Evolutionary conservation across 75 land plant species (phyloP), one percentile per base, ranked within the genome.

Genomic region (Larix kaempferi): DNA sequence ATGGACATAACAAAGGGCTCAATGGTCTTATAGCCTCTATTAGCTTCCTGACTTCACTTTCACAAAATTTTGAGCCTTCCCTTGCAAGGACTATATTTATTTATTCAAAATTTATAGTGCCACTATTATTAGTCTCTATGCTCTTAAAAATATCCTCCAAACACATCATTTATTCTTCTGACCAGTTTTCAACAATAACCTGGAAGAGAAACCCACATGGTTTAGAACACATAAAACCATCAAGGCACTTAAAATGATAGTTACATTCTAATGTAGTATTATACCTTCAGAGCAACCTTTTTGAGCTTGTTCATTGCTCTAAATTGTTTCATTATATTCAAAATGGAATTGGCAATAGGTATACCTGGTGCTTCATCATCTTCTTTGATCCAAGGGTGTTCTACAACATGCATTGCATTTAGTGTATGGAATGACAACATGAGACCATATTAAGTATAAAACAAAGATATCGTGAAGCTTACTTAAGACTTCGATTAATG

Each of bases 231-330:
- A 29, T 29, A 29, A 29, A 29, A 29, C 0, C 33, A 29, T 29
- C 33, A 29, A 29, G 1, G 1, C 33, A 29, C 33, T 29, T 29
- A 29, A 0, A 29, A 29, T 1, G 33, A 29, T 29, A 29, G 1
- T 29, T 29, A 29, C 33, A 29, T 29, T 29, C 1, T 29, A 1
- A 29, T 66, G 17, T 33, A 23, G n/a, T 62, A n/a, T 6, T 58
- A 23, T 26, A 94, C 96, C 90, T 89, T 95, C 59, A 95, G 78
- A 56, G 98, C 96, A 2, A 93, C 87, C 85, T 95, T 95, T 67
- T 95, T 95, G 19, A 95, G 87, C 74, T 95, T 95, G 86, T 95
- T 95, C 96, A 91, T 93, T 60, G 98, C 98, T 58, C 94, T 84
- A 83, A 95, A 95, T 73, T 95, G 94, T 77, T 95, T 95, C 98